Evolutionary conservation across 2,329 filamentous ascomycete species (phyloP), one percentile per base, ranked within the genome.

Genomic region (Verticillium albo-atrum): DNA sequence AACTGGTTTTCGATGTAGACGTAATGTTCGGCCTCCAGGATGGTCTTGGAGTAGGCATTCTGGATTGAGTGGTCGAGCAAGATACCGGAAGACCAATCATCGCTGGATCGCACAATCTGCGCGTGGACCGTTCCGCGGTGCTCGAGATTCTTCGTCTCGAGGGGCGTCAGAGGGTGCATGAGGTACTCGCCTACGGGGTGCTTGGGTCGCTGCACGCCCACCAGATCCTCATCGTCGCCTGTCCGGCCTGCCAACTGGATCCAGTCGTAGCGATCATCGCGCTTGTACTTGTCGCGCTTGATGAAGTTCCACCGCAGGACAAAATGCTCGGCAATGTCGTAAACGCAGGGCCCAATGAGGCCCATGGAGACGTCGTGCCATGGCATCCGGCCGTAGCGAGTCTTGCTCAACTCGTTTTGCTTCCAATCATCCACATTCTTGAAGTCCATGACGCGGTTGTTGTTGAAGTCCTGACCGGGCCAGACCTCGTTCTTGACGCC

Each of bases 1-100:
- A 98, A 98, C 69, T 99, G 95, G 68, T 98, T 98, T 73, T 99
- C 95, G 62, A 99, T 97, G 77, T 98, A 99, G 26, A 99, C 89
- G 66, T 87, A 97, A 71, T 98, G 94, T 74, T 97, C 79, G 0
- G 94, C 94, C 56, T 91, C 91, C 56, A 88, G 81, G 67, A 98
- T 98, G 30, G 96, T 78, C 63, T 97, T 91, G 60, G 80, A 82
- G 71, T 96, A 96, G 0, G 92, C 91, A 67, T 92, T 96, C 66
- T 95, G 91, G 60, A 96, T 96, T 55, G 89, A 92, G 66, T 91
- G 88, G 62, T 96, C 92, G 0, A 81, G 87, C 50, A 96, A 74
- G 61, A 97, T 95, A 3, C 94, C 94, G 69, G 90, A 96, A 17
- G 91, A 96, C 94, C 94, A 98, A 73, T 97, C 94, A 52, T 86